Base-by-base conservation (phyloP, 225 moss, liverwort and hornwort genomes). In the Pseudisothecium myosuroides region DNA sequence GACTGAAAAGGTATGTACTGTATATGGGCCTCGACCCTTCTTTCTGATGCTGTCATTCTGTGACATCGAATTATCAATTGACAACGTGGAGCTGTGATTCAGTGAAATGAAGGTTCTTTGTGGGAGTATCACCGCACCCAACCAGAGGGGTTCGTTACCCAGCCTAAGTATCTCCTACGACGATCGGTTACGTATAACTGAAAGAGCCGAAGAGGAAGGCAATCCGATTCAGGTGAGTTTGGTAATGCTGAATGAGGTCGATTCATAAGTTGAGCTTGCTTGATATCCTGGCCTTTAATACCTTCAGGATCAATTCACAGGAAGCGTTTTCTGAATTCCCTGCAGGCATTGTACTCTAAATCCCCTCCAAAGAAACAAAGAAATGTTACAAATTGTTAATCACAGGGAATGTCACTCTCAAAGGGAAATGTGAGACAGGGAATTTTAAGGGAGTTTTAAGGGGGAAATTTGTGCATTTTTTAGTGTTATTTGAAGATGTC, bases 101-200 rank as follows among this genome's bases (percentile, higher is more conserved):
- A 92, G 93, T 88, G 94, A 92, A 62, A 88, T 92, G 90, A 90
- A 86, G 90, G 34, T 91, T 76, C 88, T 94, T 7, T 94, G 91
- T 86, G 89, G 92, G 81, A 91, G 94, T 89, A 88, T 94, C 68
- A 92, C 90, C 32, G 87, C 52, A 71, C 91, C 91, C 63, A 93
- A 89, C 52, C 89, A 93, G 83, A 87, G 89, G 63, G 90, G 90
- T 77, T 66, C 74, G 21, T 87, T 85, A 47, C 73, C 82, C 18
- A 58, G 86, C 86, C 82, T 83, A 45, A 76, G 88, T 18, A 52
- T 68, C 36, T 82, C 47, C 49, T 24, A 64, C 22, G 52, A 52
- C 0, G 66, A 52, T 1, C 52, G 18, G 18, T 54, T 52, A 36
- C 52, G 36, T 62, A 69, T 10, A 80, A 29, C 85, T 68, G 29